Evolutionary conservation across 805 yeast species (phyloP), one percentile per base, ranked within the genome.

Genomic region (Sungouiozyma intestinalis): DNA sequence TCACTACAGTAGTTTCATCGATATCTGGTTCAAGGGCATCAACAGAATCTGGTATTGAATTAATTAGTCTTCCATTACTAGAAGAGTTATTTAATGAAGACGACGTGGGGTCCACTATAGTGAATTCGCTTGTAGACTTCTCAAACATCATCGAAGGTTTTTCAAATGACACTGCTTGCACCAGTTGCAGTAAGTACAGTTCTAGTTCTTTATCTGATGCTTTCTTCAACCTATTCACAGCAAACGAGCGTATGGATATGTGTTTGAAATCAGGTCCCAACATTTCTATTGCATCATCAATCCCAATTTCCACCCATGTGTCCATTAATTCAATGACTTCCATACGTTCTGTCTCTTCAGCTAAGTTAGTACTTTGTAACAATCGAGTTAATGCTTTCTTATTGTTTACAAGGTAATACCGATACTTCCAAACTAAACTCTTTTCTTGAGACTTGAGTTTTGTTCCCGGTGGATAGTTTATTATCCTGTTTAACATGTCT

Each of bases 111-210:
- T 65, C 64, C 1, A 68, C 66, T 37, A 67, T 65, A 4, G 69
- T 64, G 42, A 60, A 67, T 38, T 65, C 71, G 40, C 60, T 60
- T 17, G 54, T 57, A 1, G 58, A 48, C 36, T 51, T 56, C 32
- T 60, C 62, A 5, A 53, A 48, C 14, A 58, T 45, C 1, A 54
- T 55, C 1, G 60, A 52, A 3, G 49, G 35, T 40, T 60, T 54
- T 45, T 92, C 98, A 58, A 85, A 85, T 52, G 85, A 81, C 32
- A 90, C 73, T 0, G 95, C 94, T 55, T 88, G 97, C 0, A 90
- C 97, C 15, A 90, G 67, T 61, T 92, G 98, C 42, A 90, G 71
- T 48, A 92, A 65, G 54, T 85, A 92, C 46, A 88, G 68, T 43
- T 84, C 81, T 14, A 92, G 60, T 48, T 90, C 96, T 9, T 74